These are phyloP conservation scores for Eimeria acervulina DNA, from an alignment of 169 alveolate genomes.

Conservation along the genomic window DNA sequence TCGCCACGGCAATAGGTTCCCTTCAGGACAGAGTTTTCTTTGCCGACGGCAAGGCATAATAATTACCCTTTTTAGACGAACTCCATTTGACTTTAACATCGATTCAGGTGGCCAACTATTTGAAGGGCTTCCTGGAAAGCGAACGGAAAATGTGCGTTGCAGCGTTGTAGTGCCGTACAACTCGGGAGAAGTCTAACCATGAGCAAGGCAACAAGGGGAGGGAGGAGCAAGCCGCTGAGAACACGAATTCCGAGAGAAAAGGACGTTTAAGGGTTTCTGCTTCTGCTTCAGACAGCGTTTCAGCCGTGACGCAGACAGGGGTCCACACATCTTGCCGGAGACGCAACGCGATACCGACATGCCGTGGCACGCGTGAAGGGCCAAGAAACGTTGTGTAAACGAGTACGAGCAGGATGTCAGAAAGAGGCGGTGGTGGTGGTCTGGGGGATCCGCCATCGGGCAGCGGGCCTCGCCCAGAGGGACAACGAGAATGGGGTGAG, in stretches of 20 bases:
- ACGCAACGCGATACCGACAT: not conserved
- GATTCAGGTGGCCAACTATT: not conserved
- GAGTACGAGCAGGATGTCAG: constrained; percentile 10
- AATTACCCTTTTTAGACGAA: not conserved
- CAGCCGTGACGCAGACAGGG: not conserved
- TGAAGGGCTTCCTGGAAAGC: not conserved
- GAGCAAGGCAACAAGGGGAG: not conserved
- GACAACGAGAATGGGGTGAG: not conserved
- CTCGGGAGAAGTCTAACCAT: not conserved
- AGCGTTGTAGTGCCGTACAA: not conserved
- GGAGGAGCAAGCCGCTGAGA: not conserved
- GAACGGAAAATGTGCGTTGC: not conserved
- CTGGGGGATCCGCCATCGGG: constrained; percentile 46
- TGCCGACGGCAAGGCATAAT: not conserved
- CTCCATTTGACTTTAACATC: not conserved
- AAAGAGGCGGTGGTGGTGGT: constrained; percentile 19
- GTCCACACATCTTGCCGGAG: not conserved
- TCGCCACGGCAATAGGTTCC: constrained; percentile 23
- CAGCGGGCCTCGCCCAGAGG: not conserved
- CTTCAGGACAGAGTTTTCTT: not conserved
- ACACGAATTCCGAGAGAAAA: not conserved
- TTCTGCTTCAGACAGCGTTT: not conserved
- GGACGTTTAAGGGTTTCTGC: not conserved
- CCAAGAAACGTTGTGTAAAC: not conserved
- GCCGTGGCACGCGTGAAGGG: not conserved